Percentiles rank a stretch among this genome's conserved stretches.
These are phyloP conservation scores for Vitis vinifera DNA, from an alignment of 164 flowering plant genomes.

Conservation along the genomic window ASM3070453v1 NC_081811.1:28987001-28987500, in stretches of 20 bases:
- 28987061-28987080: not conserved
- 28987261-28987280: not conserved
- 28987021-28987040: too few relatives aligned
- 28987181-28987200: conserved; percentile 86
- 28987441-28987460: not conserved
- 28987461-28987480: not conserved
- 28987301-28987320: not conserved
- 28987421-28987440: not conserved
- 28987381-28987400: too few relatives aligned
- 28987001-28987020: too few relatives aligned
- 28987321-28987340: not conserved
- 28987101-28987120: conserved; percentile 41
- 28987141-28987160: conserved; percentile 95
- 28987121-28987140: conserved; percentile 95
- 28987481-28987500: conserved; percentile 1
- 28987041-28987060: not conserved
- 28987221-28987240: conserved; percentile 95
- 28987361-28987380: too few relatives aligned
- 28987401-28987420: too few relatives aligned
- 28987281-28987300: not conserved
- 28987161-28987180: conserved; percentile 87
- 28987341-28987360: too few relatives aligned
- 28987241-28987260: conserved; percentile 34
- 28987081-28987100: not conserved
- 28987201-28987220: conserved; percentile 94